A percentile compares a stretch with the other conserved stretches of the same genome.
Conservation (phyloP, 768 basidiomycete species). For the Russula griseocarnosa region DNA sequence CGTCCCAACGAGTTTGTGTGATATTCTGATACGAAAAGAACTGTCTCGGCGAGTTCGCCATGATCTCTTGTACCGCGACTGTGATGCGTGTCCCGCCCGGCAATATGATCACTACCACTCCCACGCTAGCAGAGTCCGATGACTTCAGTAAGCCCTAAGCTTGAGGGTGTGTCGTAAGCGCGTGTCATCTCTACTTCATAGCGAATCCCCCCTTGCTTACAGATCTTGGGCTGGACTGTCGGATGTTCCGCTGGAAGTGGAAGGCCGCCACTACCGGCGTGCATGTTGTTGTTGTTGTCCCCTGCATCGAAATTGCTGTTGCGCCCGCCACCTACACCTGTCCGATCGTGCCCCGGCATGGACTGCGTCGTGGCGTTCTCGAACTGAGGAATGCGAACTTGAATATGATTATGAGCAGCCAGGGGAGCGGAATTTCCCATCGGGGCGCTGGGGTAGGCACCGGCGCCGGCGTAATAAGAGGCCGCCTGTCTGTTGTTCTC, state of each 20-base stretch:
- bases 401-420: neutral
- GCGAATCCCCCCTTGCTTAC: slow-evolving; percentile 6
- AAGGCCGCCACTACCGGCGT: neutral
- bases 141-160: slow-evolving; percentile 9
- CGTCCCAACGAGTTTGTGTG: slow-evolving; percentile 5
- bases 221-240: slow-evolving; percentile 6
- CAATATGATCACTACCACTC: neutral
- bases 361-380: slow-evolving; percentile 16
- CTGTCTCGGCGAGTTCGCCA: slow-evolving; percentile 3
- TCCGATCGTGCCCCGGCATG: slow-evolving; percentile 24
- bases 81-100: neutral
- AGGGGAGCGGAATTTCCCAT: slow-evolving; percentile 13
- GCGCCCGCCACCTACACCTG: slow-evolving; percentile 16
- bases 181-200: neutral
- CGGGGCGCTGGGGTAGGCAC: slow-evolving; percentile 11
- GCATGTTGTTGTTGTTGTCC: no score
- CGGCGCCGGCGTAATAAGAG: slow-evolving; percentile 19
- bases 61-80: slow-evolving; percentile 9
- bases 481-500: slow-evolving; percentile 15
- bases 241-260: slow-evolving; percentile 10
- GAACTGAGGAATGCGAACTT: slow-evolving; percentile 1
- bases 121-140: neutral
- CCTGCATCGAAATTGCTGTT: slow-evolving; percentile 12
- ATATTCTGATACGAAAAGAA: slow-evolving; percentile 16
- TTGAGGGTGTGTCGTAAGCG: slow-evolving; percentile 10